Conservation (phyloP, 148 eudicot species). For the Fallopia convolvulus region DNA sequence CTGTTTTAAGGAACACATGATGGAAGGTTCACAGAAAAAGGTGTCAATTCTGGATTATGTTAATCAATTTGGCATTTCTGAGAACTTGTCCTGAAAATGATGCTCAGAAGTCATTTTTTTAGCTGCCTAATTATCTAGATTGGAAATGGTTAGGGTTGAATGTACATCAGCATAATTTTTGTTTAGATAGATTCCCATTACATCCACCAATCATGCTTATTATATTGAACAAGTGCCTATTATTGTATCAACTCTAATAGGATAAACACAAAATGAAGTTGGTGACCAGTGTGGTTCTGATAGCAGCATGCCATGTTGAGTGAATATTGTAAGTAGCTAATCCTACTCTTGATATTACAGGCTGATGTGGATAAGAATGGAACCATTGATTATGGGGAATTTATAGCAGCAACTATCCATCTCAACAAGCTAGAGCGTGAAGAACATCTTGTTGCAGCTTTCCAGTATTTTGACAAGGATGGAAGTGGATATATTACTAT, state of each 20-base stretch:
- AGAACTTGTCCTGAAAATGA: neutral
- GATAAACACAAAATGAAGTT: neutral
- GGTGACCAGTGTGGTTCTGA: neutral
- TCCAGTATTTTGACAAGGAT: constrained; percentile 90
- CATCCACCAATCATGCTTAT: neutral
- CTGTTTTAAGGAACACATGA: neutral
- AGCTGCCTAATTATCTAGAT: neutral
- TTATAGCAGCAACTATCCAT: constrained; percentile 86
- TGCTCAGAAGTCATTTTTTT: neutral
- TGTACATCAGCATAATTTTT: neutral
- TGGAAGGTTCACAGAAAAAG: neutral
- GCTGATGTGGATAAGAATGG: constrained; percentile 96
- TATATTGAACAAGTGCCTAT: no score
- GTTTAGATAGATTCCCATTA: neutral
- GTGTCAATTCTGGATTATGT: neutral
- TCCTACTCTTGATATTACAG: constrained; percentile 31
- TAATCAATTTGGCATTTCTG: neutral
- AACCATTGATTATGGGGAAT: constrained; percentile 92
- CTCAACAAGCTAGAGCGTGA: constrained; percentile 90
- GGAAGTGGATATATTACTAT: constrained; percentile 91
- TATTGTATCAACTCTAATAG: no score
- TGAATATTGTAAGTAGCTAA: constrained; percentile 16
- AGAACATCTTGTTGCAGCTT: constrained; percentile 88
- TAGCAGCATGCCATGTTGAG: neutral
- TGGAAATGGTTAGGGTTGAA: neutral